These are phyloP conservation scores for Streptanthus diversifolius DNA, from an alignment of 345 rosid genomes.

Conservation along the genomic window DNA sequence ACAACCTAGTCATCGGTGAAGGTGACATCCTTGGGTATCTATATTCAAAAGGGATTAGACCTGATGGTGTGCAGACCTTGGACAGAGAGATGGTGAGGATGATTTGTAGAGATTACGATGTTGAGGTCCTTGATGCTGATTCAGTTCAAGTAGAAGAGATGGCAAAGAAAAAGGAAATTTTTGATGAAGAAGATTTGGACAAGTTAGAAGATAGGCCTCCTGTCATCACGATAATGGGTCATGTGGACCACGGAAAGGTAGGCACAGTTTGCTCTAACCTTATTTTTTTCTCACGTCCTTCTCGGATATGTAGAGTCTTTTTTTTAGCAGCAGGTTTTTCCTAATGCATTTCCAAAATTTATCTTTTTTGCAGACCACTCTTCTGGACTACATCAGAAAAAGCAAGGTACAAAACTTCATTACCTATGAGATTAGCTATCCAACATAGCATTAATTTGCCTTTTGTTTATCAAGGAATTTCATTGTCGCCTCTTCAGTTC, in stretches of 20 bases:
- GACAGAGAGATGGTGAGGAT: constrained; percentile 94
- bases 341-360: constrained; percentile 36
- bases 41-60: constrained; percentile 86
- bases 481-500: neutral
- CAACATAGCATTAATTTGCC: neutral
- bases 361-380: constrained; percentile 73
- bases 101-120: constrained; percentile 81
- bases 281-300: neutral
- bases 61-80: constrained; percentile 92
- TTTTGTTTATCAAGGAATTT: neutral
- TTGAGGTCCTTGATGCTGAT: constrained; percentile 80
- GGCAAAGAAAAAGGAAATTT: constrained; percentile 79
- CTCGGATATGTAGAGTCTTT: neutral
- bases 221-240: constrained; percentile 99
- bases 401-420: constrained; percentile 67
- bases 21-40: constrained; percentile 89
- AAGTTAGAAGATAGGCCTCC: constrained; percentile 92
- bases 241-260: constrained; percentile 99
- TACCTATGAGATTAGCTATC: constrained; percentile 12
- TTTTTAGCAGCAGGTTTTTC: constrained; percentile 10
- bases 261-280: neutral
- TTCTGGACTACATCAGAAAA: constrained; percentile 87
- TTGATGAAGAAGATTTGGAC: constrained; percentile 89
- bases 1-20: constrained; percentile 69
- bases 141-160: constrained; percentile 75